These are phyloP conservation scores for Tolypocladium sp. DNA, from an alignment of 2,329 filamentous ascomycete genomes.

Conservation along the genomic window DNA sequence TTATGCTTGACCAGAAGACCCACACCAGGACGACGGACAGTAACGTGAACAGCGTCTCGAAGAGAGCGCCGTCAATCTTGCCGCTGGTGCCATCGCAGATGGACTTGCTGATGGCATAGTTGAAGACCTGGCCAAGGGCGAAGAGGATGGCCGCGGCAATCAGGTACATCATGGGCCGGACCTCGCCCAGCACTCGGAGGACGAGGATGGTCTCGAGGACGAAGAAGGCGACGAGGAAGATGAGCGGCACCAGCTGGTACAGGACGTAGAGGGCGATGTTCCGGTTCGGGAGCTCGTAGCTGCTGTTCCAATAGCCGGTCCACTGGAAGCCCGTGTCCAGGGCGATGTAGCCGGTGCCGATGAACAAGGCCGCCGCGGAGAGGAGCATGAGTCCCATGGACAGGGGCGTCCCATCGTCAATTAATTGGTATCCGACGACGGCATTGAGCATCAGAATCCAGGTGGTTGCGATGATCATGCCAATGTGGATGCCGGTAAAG, in stretches of 20 bases:
- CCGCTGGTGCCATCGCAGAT: slow-evolving; percentile 77
- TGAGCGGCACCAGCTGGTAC: slow-evolving; percentile 80
- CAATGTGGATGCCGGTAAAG: slow-evolving; percentile 86
- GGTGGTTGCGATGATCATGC: slow-evolving; percentile 74
- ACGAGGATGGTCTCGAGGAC: slow-evolving; percentile 78
- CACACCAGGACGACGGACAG: slow-evolving; percentile 75
- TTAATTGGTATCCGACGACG: slow-evolving; percentile 81
- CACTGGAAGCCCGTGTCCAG: slow-evolving; percentile 85
- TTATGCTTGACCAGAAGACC: slow-evolving; percentile 98
- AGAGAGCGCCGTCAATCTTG: slow-evolving; percentile 87
- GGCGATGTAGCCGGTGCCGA: slow-evolving; percentile 91
- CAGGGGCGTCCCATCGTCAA: slow-evolving; percentile 85
- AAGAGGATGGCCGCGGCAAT: slow-evolving; percentile 68
- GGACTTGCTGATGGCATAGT: slow-evolving; percentile 85
- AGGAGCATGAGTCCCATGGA: slow-evolving; percentile 67
- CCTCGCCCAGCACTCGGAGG: slow-evolving; percentile 75
- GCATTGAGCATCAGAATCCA: slow-evolving; percentile 93
- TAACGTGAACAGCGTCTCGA: slow-evolving; percentile 88
- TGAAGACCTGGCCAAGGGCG: slow-evolving; percentile 88
- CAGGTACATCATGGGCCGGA: slow-evolving; percentile 87
- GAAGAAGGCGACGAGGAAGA: slow-evolving; percentile 86
- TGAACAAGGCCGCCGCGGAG: slow-evolving; percentile 65
- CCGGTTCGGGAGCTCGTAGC: slow-evolving; percentile 50
- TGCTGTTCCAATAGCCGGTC: slow-evolving; percentile 68
- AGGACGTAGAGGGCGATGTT: slow-evolving; percentile 87